Evolutionary conservation across 129 eudicot species (phyloP), one percentile per base, ranked within the genome.

Genomic region (Arctium minus): DNA sequence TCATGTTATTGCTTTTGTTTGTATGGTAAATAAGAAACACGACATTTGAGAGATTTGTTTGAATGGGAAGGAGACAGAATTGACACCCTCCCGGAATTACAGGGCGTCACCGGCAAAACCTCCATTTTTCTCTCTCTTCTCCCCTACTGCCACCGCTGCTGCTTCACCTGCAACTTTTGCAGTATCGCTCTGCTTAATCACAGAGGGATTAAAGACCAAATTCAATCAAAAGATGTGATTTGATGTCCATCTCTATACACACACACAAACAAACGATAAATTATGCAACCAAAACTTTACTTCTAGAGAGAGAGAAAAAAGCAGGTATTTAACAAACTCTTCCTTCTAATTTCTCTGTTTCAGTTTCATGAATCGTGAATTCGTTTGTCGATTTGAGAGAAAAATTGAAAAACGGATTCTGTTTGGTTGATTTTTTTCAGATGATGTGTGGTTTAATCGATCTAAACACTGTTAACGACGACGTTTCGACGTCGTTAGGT

Each of bases 1-100:
- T 22, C 27, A 22, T 22, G 27, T 22, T 22, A 22, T 0, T 29
- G 36, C 0, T 39, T 22, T 8, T 8, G 17, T 13, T 11, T 44
- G 80, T 76, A 77, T 83, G 82, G 70, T 67, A 83, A 60, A 37
- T 77, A 84, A 81, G 70, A 78, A 72, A 87, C 89, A 84, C 85
- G 89, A 84, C 87, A 85, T 30, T 78, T 79, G 50, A 84, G 92
- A 87, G 85, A 87, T 81, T 86, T 90, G 93, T 75, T 79, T 81
- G 93, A 89, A 84, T 77, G 60, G 37, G 80, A 89, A 89, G 91
- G 85, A 90, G 92, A 89, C 96, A 90, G 88, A 87, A 86, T 89
- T 88, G 93, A 92, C 97, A 89, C 86, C 89, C 94, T 87, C 97
- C 98, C 98, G 97, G 89, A 94, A 88, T 91, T 90, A 91, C 86